phyloP scores from a whole-genome alignment of 163 green algal genomes.

The Chlamydomonas reinhardtii region DNA sequence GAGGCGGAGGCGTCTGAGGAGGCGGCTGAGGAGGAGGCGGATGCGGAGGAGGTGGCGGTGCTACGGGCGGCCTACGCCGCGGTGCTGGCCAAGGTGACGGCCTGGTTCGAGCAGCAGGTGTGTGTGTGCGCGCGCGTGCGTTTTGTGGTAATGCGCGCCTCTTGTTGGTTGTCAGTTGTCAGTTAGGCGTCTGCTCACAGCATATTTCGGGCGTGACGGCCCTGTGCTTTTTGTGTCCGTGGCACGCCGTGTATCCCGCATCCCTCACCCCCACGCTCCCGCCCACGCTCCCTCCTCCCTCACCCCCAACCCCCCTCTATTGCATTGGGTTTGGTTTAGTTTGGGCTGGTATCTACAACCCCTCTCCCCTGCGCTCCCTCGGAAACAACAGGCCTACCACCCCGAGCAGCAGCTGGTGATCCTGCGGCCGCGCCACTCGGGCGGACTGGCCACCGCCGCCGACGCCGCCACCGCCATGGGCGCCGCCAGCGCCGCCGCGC shows the following conservation, averaged over 20 bases:
- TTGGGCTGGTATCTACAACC: too few species aligned
- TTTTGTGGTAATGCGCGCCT: too few species aligned
- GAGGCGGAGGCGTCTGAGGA: background rate
- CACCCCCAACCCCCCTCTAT: too few species aligned
- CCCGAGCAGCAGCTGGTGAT: slow-evolving; percentile 2
- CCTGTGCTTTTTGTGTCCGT: too few species aligned
- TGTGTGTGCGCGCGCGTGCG: background rate
- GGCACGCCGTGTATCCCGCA: too few species aligned
- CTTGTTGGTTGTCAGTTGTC: too few species aligned
- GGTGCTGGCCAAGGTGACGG: background rate
- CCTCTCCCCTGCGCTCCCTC: too few species aligned
- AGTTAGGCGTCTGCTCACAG: too few species aligned
- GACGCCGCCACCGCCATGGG: slow-evolving; percentile 2
- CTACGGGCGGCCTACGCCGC: background rate
- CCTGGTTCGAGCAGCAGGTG: slow-evolving; percentile 36
- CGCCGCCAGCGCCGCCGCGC: background rate
- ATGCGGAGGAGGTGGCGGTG: background rate
- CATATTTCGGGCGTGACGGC: too few species aligned
- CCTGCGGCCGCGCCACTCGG: slow-evolving; percentile 9
- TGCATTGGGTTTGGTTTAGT: too few species aligned
- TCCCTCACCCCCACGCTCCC: too few species aligned
- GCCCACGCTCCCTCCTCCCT: too few species aligned
- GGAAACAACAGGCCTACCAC: slow-evolving; percentile 29
- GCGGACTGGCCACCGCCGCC: background rate
- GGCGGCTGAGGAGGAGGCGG: background rate